Evolutionary conservation across 768 basidiomycete species (phyloP).

Genomic region (Tephrocybe sp.): DNA sequence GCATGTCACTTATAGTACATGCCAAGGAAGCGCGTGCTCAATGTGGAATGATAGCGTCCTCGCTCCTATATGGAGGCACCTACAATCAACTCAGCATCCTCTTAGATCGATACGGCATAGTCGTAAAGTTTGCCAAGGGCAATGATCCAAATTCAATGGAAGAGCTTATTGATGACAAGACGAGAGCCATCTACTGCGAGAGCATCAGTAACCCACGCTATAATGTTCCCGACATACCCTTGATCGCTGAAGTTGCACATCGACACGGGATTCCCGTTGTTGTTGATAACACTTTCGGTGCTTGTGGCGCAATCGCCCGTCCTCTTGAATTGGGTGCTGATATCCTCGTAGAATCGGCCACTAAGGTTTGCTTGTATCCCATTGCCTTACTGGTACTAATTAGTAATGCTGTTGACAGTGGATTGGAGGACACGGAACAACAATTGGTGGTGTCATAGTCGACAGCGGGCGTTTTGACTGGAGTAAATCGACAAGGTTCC

Average conservation of each 20-base stretch:
- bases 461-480: slow-evolving; percentile 64
- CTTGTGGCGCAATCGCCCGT: slow-evolving; percentile 44
- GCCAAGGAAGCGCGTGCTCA: no score
- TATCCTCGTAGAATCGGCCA: slow-evolving; percentile 31
- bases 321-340: slow-evolving; percentile 27
- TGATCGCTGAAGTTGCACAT: slow-evolving; percentile 63
- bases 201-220: slow-evolving; percentile 63
- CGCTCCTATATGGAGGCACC: slow-evolving; percentile 34
- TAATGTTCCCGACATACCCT: slow-evolving; percentile 48
- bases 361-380: background rate
- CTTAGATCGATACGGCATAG: slow-evolving; percentile 42
- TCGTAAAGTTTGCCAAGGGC: slow-evolving; percentile 48
- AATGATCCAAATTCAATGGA: slow-evolving; percentile 46
- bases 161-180: slow-evolving; percentile 55
- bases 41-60: slow-evolving; percentile 6
- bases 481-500: slow-evolving; percentile 46
- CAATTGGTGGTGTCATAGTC: slow-evolving; percentile 60
- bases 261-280: slow-evolving; percentile 56
- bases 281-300: slow-evolving; percentile 64
- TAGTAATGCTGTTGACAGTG: slow-evolving; percentile 57
- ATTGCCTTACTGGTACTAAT: background rate
- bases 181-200: slow-evolving; percentile 58
- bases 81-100: slow-evolving; percentile 58
- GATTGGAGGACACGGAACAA: slow-evolving; percentile 67
- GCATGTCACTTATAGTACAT: slow-evolving; percentile 36